Evolutionary conservation across 2,329 filamentous ascomycete species (phyloP).

Genomic region (Curvularia spicifera): DNA sequence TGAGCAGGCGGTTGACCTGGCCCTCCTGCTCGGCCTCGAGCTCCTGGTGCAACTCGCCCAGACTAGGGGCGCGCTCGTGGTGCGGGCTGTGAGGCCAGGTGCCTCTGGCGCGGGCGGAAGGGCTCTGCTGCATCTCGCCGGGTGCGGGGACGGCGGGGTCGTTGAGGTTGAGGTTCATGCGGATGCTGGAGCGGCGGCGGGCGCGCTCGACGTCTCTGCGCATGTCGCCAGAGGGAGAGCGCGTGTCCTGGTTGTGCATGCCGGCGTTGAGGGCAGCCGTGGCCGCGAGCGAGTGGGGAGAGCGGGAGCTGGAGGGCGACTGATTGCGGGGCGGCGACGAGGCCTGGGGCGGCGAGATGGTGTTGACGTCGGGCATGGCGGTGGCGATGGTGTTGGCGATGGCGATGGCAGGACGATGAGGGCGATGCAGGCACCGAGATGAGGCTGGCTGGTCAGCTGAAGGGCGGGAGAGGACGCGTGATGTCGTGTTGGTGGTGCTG

Average conservation of each 20-base stretch:
- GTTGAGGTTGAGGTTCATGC: slow-evolving; percentile 77
- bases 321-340: slow-evolving; percentile 39
- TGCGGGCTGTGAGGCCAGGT: slow-evolving; percentile 60
- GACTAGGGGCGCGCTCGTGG: slow-evolving; percentile 71
- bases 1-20: slow-evolving; percentile 78
- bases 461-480: not conserved
- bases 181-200: slow-evolving; percentile 70
- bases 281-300: slow-evolving; percentile 74
- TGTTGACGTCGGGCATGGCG: slow-evolving; percentile 62
- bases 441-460: not conserved
- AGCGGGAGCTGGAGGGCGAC: slow-evolving; percentile 53
- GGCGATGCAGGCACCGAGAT: not conserved
- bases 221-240: slow-evolving; percentile 58
- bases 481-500: not conserved
- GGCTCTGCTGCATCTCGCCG: slow-evolving; percentile 68
- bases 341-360: slow-evolving; percentile 58
- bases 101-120: slow-evolving; percentile 35
- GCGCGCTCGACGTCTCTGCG: slow-evolving; percentile 51
- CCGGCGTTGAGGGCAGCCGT: slow-evolving; percentile 80
- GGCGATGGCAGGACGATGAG: not conserved
- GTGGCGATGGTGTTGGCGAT: not conserved
- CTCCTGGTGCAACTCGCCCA: slow-evolving; percentile 80
- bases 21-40: slow-evolving; percentile 80
- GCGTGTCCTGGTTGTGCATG: slow-evolving; percentile 68
- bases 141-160: slow-evolving; percentile 71